phyloP scores from a whole-genome alignment of 176 grass and related monocot genomes.

The Oryza australiensis region DNA sequence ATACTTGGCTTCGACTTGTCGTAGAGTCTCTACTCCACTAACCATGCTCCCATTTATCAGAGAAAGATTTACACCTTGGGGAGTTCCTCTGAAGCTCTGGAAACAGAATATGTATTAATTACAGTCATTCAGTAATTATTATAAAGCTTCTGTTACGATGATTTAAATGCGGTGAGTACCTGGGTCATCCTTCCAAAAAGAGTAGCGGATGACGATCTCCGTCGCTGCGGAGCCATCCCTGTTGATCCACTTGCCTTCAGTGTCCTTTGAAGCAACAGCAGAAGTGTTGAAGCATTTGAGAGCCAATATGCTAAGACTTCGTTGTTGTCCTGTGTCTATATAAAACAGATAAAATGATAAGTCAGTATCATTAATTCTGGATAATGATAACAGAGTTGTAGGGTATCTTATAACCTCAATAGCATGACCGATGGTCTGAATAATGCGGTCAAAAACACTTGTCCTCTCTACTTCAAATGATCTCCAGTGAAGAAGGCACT shows the following conservation, averaged over 20 bases:
- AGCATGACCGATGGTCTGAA: slow-evolving; percentile 98
- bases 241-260: slow-evolving; percentile 91
- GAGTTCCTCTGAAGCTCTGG: slow-evolving; percentile 95
- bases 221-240: slow-evolving; percentile 87
- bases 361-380: slow-evolving; percentile 20
- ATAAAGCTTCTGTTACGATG: slow-evolving; percentile 38
- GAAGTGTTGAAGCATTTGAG: slow-evolving; percentile 92
- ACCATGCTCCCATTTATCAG: slow-evolving; percentile 81
- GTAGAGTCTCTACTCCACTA: slow-evolving; percentile 68
- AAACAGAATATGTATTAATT: slow-evolving; percentile 35
- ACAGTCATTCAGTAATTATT: slow-evolving; percentile 23
- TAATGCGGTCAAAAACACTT: slow-evolving; percentile 99
- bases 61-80: slow-evolving; percentile 91
- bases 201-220: slow-evolving; percentile 89
- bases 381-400: slow-evolving; percentile 25
- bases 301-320: slow-evolving; percentile 96
- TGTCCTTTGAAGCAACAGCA: slow-evolving; percentile 90
- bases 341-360: slow-evolving; percentile 39
- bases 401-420: slow-evolving; percentile 75
- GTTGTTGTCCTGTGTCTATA: slow-evolving; percentile 98
- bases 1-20: slow-evolving; percentile 99
- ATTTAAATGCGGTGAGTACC: slow-evolving; percentile 40
- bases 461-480: slow-evolving; percentile 99
- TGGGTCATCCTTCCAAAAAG: slow-evolving; percentile 99
- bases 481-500: slow-evolving; percentile 99